Evolutionary conservation across 169 alveolate genomes (phyloP).

Genomic region (Plasmodium vivax): DNA sequence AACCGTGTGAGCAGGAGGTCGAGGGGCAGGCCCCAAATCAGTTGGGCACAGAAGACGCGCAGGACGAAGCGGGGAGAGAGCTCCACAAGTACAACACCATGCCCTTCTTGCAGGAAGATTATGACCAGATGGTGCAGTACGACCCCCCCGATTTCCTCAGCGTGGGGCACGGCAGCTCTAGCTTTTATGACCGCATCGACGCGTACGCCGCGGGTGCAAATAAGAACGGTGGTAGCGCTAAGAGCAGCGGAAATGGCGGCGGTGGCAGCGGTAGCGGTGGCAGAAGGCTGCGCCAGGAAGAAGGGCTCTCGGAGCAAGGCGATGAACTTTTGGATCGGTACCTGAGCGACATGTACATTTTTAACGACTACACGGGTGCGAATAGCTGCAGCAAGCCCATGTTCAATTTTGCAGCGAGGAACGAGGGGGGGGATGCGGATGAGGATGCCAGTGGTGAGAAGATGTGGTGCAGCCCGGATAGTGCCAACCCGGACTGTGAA

Average conservation of each 20-base stretch:
- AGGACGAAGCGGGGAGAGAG: not conserved
- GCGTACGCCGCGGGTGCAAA: not conserved
- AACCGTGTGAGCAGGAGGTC: no score
- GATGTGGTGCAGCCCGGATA: not conserved
- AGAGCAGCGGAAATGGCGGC: not conserved
- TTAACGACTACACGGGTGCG: constrained; percentile 6
- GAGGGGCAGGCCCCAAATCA: not conserved
- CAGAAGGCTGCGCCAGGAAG: not conserved
- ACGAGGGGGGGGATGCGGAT: not conserved
- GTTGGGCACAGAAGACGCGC: not conserved
- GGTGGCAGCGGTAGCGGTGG: not conserved
- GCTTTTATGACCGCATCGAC: constrained; percentile 1
- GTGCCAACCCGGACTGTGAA: not conserved
- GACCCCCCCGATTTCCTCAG: not conserved
- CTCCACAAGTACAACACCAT: constrained; percentile 2
- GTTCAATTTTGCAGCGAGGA: constrained; percentile 17
- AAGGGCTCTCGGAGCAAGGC: not conserved
- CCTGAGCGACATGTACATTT: constrained; percentile 23
- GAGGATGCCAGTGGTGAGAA: not conserved
- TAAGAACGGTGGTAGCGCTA: not conserved
- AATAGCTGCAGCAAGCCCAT: constrained; percentile 12
- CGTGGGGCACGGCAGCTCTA: not conserved
- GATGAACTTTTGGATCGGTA: constrained; percentile 7
- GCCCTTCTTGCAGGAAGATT: constrained; percentile 7
- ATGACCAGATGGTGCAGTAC: not conserved